phyloP scores from a whole-genome alignment of 192 early-diverging fungal species.

The Linnemannia exigua region DNA sequence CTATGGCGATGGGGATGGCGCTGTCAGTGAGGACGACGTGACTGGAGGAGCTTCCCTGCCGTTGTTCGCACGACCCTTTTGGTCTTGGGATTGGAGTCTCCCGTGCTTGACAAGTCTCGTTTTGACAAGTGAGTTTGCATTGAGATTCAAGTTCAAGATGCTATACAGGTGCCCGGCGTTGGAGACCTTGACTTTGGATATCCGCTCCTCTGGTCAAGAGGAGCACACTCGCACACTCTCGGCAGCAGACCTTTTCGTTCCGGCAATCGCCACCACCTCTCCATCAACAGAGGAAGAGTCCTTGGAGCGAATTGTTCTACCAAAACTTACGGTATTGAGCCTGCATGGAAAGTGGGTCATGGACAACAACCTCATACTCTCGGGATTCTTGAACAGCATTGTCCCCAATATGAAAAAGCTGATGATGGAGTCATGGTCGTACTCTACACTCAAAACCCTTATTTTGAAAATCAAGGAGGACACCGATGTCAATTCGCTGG shows the following conservation, averaged over 20 bases:
- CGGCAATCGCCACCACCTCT: no score
- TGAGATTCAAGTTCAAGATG: neutral
- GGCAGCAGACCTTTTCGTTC: neutral
- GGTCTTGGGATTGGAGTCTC: neutral
- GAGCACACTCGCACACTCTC: neutral
- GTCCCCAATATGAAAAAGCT: neutral
- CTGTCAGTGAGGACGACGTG: neutral
- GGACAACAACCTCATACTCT: neutral
- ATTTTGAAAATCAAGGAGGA: neutral
- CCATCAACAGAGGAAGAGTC: neutral
- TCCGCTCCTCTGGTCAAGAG: neutral
- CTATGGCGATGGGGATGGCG: neutral
- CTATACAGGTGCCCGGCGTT: neutral
- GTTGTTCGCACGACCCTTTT: neutral
- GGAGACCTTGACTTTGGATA: neutral
- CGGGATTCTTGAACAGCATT: neutral
- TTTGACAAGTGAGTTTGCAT: neutral
- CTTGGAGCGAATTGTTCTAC: neutral
- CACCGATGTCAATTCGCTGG: neutral
- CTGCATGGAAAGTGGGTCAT: neutral
- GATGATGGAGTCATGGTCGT: neutral
- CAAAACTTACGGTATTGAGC: neutral
- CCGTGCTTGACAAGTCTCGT: neutral
- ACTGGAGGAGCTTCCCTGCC: no score
- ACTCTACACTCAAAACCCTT: neutral